Conservation (phyloP, 495 filamentous ascomycete genomes). For the Aspergillus ellipticus region DNA sequence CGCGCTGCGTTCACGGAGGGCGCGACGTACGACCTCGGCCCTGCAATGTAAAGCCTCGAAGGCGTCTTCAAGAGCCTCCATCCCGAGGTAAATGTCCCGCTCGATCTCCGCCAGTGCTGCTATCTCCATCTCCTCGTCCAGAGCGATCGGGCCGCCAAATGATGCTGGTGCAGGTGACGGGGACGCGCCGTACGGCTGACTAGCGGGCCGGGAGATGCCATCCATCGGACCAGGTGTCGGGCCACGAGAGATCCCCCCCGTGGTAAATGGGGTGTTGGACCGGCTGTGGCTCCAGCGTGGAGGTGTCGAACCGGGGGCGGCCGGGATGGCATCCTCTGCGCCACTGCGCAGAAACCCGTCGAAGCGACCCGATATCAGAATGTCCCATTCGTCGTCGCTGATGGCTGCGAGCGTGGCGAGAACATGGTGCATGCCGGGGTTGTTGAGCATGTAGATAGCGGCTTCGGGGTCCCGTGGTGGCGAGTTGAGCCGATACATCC, state of each 20-base stretch:
- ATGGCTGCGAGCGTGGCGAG: constrained; percentile 85
- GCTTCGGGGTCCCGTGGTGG: constrained; percentile 79
- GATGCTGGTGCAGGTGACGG: constrained; percentile 40
- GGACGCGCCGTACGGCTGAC: constrained; percentile 33
- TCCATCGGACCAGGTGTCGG: constrained; percentile 40
- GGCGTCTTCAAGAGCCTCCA: constrained; percentile 93
- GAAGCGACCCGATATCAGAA: constrained; percentile 91
- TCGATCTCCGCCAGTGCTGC: constrained; percentile 85
- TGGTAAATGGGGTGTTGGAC: constrained; percentile 42
- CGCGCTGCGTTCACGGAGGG: constrained; percentile 73
- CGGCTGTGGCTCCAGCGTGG: constrained; percentile 36
- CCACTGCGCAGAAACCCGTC: constrained; percentile 96
- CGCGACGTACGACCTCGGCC: constrained; percentile 75
- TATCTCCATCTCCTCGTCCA: constrained; percentile 95
- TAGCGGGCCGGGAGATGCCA: constrained; percentile 31
- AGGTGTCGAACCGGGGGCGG: constrained; percentile 12
- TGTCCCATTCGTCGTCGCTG: constrained; percentile 88
- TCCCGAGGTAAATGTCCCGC: constrained; percentile 84
- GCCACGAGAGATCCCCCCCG: constrained; percentile 36
- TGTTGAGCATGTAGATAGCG: constrained; percentile 83
- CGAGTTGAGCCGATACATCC: constrained; percentile 70
- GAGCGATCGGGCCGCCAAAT: constrained; percentile 64
- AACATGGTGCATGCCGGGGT: constrained; percentile 77
- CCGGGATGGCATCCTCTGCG: constrained; percentile 59
- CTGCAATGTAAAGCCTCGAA: constrained; percentile 87